phyloP scores from a whole-genome alignment of 2,329 filamentous ascomycete genomes.

The Delphinella strobiligena region DNA sequence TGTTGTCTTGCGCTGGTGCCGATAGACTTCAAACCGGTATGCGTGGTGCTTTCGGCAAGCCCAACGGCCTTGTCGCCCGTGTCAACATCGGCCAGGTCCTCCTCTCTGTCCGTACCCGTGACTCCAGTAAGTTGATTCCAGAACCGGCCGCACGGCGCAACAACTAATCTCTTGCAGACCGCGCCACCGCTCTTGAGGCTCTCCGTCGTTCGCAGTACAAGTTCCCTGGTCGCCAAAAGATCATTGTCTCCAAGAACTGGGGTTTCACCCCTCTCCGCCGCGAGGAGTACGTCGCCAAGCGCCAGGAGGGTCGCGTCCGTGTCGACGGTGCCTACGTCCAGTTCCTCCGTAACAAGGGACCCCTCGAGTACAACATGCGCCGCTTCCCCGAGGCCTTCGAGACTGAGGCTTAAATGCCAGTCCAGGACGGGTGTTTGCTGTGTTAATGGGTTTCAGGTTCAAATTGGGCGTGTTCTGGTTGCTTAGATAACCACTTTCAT shows the following conservation, averaged over 20 bases:
- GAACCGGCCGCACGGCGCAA: neutral
- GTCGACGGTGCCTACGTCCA: constrained; percentile 98
- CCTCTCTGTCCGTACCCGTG: constrained; percentile 92
- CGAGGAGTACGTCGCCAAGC: constrained; percentile 94
- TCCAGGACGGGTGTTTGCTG: neutral
- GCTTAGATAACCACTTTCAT: constrained; percentile 9
- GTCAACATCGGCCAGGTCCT: constrained; percentile 99
- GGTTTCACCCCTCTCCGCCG: constrained; percentile 97
- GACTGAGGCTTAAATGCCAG: constrained; percentile 20
- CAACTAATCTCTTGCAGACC: constrained; percentile 45
- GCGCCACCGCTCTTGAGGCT: constrained; percentile 88
- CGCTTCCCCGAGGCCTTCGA: constrained; percentile 89
- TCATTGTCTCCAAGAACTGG: constrained; percentile 99
- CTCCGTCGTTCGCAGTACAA: constrained; percentile 99
- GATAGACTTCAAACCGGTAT: constrained; percentile 99
- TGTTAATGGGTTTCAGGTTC: constrained; percentile 6
- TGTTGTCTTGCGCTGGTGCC: constrained; percentile 99
- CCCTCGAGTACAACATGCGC: constrained; percentile 74
- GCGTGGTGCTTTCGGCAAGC: constrained; percentile 99
- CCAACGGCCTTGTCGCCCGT: constrained; percentile 96
- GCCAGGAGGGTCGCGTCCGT: constrained; percentile 85
- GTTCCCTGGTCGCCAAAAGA: constrained; percentile 99
- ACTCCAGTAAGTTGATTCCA: constrained; percentile 53
- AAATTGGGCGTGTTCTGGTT: constrained; percentile 8
- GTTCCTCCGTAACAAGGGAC: constrained; percentile 93